These are phyloP conservation scores for Chalciporus piperatus DNA, from an alignment of 768 basidiomycete species.

Conservation along the genomic window DNA sequence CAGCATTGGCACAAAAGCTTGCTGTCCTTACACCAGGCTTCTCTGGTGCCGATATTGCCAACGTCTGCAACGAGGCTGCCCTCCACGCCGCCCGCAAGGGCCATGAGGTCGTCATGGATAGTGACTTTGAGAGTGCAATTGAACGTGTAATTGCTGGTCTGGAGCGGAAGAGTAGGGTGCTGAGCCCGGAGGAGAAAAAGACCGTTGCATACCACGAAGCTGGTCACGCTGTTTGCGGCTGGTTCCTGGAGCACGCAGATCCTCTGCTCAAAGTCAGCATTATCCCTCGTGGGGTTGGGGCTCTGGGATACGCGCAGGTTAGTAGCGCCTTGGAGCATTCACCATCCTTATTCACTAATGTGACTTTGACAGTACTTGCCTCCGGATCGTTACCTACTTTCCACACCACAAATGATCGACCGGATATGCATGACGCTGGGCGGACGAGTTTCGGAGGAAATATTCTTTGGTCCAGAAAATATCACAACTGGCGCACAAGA, in stretches of 20 bases:
- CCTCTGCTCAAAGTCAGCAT: conserved; percentile 97
- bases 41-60: conserved; percentile 98
- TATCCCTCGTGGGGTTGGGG: conserved; percentile 94
- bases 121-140: conserved; percentile 95
- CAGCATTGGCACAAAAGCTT: conserved; percentile 82
- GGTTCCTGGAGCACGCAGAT: conserved; percentile 98
- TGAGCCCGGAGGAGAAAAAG: conserved; percentile 96
- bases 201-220: conserved; percentile 99
- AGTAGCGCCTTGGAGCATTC: conserved; percentile 13
- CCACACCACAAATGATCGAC: conserved; percentile 91
- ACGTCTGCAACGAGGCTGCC: conserved; percentile 98
- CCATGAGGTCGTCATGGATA: conserved; percentile 73
- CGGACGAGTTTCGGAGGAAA: conserved; percentile 96
- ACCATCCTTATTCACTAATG: conserved; percentile 8
- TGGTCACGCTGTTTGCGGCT: conserved; percentile 96
- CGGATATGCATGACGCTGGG: conserved; percentile 99
- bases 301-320: conserved; percentile 94
- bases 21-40: conserved; percentile 97
- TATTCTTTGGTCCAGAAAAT: conserved; percentile 88
- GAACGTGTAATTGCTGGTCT: conserved; percentile 97
- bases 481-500: conserved; percentile 99
- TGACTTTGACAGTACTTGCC: conserved; percentile 70
- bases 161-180: conserved; percentile 91
- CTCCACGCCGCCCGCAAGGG: conserved; percentile 87
- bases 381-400: conserved; percentile 92